Conservation (phyloP, 129 eudicot species). For the Helichrysum umbraculigerum region DNA sequence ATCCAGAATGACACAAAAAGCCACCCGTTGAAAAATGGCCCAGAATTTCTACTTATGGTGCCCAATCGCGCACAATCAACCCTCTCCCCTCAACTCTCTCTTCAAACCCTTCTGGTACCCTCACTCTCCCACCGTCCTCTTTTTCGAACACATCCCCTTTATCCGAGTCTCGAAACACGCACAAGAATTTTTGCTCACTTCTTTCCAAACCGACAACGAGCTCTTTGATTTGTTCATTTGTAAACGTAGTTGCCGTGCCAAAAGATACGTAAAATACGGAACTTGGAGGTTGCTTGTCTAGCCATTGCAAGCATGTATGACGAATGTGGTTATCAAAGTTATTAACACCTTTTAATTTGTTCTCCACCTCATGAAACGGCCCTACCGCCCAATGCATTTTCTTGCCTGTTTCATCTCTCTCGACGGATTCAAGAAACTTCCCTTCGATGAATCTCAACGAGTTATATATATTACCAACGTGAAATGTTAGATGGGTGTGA, state of each 20-base stretch:
- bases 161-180: conserved; percentile 30
- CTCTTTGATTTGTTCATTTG: too few relatives aligned
- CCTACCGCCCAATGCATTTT: too few relatives aligned
- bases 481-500: too few relatives aligned
- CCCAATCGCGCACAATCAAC: conserved; percentile 60
- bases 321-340: background rate
- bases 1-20: conserved; percentile 67
- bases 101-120: conserved; percentile 43
- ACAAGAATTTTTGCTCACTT: conserved; percentile 23
- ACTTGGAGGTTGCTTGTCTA: background rate
- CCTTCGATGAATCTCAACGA: too few relatives aligned
- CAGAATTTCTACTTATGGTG: conserved; percentile 49
- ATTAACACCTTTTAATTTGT: too few relatives aligned
- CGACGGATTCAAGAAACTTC: too few relatives aligned
- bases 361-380: too few relatives aligned
- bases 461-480: too few relatives aligned
- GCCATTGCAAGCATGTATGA: background rate
- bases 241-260: too few relatives aligned
- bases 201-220: too few relatives aligned
- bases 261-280: background rate
- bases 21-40: conserved; percentile 49
- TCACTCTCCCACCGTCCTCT: background rate
- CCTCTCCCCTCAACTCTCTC: conserved; percentile 35
- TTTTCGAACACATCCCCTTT: conserved; percentile 4
- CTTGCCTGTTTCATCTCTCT: too few relatives aligned